Conservation (phyloP, 331 rosid species). For the Pyrus hybrid region DNA sequence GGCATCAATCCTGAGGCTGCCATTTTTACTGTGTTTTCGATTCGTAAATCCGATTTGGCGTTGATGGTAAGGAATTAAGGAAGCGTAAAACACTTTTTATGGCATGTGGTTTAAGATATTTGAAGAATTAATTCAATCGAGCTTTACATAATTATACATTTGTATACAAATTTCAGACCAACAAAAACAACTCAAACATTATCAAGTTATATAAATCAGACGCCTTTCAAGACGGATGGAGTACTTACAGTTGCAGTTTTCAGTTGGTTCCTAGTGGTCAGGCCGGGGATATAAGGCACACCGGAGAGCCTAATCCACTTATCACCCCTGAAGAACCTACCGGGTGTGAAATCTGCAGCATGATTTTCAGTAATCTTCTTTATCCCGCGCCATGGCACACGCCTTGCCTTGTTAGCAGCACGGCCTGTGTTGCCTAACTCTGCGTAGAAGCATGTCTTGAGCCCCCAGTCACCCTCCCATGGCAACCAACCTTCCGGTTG, state of each 20-base stretch:
- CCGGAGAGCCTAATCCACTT: constrained; percentile 35
- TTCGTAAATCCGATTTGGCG: neutral
- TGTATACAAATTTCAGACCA: neutral
- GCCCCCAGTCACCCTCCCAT: constrained; percentile 31
- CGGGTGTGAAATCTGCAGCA: constrained; percentile 14
- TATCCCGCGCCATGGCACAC: constrained; percentile 47
- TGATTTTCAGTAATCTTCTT: constrained; percentile 21
- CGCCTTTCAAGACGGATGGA: neutral
- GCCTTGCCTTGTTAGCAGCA: constrained; percentile 19
- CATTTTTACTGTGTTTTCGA: neutral
- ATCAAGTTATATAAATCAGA: neutral
- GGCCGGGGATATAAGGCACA: constrained; percentile 33
- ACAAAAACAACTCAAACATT: neutral
- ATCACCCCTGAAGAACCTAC: constrained; percentile 24
- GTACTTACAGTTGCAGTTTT: neutral
- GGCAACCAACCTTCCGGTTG: constrained; percentile 49
- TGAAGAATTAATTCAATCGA: neutral
- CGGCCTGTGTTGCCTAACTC: constrained; percentile 43
- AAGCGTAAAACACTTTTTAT: neutral
- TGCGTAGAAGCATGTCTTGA: constrained; percentile 32
- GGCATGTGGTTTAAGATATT: neutral
- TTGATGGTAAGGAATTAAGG: neutral
- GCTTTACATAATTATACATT: neutral
- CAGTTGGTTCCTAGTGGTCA: neutral
- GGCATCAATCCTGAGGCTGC: neutral